Conservation (phyloP, 1,284 basidiomycete genomes). For the Cryptococcus sp. region DNA sequence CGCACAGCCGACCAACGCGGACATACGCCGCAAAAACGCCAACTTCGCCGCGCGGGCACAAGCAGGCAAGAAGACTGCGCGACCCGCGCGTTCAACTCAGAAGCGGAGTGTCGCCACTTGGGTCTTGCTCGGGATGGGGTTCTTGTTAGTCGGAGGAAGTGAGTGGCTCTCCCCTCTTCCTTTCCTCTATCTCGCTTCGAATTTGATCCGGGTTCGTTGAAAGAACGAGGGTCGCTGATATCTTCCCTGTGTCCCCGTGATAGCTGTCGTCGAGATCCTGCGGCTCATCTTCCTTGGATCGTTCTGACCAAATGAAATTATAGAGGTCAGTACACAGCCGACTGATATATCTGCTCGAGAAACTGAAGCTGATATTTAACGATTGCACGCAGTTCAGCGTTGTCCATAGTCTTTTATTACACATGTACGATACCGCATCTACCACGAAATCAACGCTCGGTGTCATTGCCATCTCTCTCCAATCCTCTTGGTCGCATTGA, state of each 20-base stretch:
- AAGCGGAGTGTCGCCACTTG: slow-evolving; percentile 36
- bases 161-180: slow-evolving; percentile 25
- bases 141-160: slow-evolving; percentile 48
- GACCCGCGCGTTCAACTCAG: slow-evolving; percentile 36
- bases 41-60: slow-evolving; percentile 46
- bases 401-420: no score
- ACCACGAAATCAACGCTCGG: no score
- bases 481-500: no score
- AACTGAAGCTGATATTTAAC: no score
- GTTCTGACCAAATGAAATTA: slow-evolving; percentile 1
- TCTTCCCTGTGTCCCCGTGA: background rate
- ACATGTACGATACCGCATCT: no score
- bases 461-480: no score
- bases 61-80: slow-evolving; percentile 43
- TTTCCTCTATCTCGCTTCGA: background rate
- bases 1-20: slow-evolving; percentile 46
- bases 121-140: slow-evolving; percentile 45
- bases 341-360: no score
- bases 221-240: background rate
- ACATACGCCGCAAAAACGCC: slow-evolving; percentile 50
- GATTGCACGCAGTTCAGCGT: no score
- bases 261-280: slow-evolving; percentile 46
- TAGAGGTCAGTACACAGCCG: background rate
- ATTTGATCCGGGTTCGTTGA: background rate
- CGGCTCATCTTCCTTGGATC: slow-evolving; percentile 39